Evolutionary conservation across 257 asterid species (phyloP), one percentile per base, ranked within the genome.

Genomic region (Leonotis leonurus): DNA sequence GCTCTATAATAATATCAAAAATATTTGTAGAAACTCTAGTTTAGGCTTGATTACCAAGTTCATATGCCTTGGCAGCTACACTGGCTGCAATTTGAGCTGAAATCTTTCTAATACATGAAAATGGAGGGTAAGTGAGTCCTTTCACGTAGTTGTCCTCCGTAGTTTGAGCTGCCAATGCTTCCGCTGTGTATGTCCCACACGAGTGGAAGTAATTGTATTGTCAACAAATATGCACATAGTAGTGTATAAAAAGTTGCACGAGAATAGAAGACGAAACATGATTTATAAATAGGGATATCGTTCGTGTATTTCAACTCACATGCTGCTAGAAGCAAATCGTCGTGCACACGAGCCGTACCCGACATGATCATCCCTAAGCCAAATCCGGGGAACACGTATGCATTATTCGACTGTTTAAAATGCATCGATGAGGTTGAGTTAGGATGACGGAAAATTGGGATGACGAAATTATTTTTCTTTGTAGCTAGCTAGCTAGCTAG

Each of bases 301-400:
- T n/a, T 21, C 3, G 5, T 8, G 53, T 46, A 8, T n/a, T n/a
- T n/a, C n/a, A 52, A 68, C 96, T 89, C 79, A 89, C 97, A 86
- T 64, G 99, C 97, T 52, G 85, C 89, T 61, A 92, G 67, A 61
- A 92, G 84, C 80, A 92, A 48, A 67, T 92, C 95, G 64, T 92
- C 97, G 8, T 92, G 96, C 63, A 86, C 93, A 8, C 96, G 88
- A 22, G 89, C 76, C n/a, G 99, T 79, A 43, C 96, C 97, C 0
- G 97, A 89, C 87, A 92, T 86, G 72, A 92, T 92, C 70, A 89
- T 51, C 33, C 99, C 99, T 67, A 92, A 64, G 52, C 99, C 99
- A 56, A 89, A 85, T 67, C 99, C 99, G 10, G 97, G 99, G 80
- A 92, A 92, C 60, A 89, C 73, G 50, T 92, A 92, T n/a, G 99